Evolutionary conservation across 768 basidiomycete species (phyloP), one percentile per base, ranked within the genome.

Genomic region (Pulveroboletus sp.): DNA sequence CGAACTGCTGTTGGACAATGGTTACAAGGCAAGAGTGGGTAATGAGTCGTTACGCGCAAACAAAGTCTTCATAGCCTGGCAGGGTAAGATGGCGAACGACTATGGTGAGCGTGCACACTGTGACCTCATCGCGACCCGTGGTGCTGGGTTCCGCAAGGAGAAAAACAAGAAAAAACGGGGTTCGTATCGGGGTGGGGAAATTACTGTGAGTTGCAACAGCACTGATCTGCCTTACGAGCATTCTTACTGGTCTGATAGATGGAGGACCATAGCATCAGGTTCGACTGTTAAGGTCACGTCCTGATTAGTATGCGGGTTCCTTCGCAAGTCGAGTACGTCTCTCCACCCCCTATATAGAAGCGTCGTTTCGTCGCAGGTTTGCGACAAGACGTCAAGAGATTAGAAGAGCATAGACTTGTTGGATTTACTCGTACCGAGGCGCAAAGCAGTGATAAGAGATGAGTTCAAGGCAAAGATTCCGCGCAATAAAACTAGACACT

Each of bases 111-210:
- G 77, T 47, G 95, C 95, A 0, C 83, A 85, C 56, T 76, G 78
- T 35, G 96, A 98, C 68, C 73, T 99, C 54, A 86, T 95, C 55
- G 89, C 93, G 26, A 98, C 95, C 3, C 81, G 93, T 1, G 95
- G 95, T 3, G 86, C 89, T 42, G 92, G 92, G 3, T 99, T 99
- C 76, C 80, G 93, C 47, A 99, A 98, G 70, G 95, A 96, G 77
- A 99, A 99, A 72, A 97, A 96, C 73, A 99, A 98, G 81, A 98
- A 98, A 74, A 99, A 99, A 73, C 76, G 89, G 59, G 95, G 93
- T 3, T 92, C 86, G 53, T 97, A 97, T 69, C 80, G 81, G 39
- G 93, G 95, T 11, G 95, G 95, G 36, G 90, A 94, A 64, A 99
- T 99, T 53, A 95, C 93, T 42, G 92, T 94, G 57, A 66, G 80